Evolutionary conservation across 106 monocot species (phyloP), one percentile per base, ranked within the genome.

Genomic region (Iris macrosiphon): DNA sequence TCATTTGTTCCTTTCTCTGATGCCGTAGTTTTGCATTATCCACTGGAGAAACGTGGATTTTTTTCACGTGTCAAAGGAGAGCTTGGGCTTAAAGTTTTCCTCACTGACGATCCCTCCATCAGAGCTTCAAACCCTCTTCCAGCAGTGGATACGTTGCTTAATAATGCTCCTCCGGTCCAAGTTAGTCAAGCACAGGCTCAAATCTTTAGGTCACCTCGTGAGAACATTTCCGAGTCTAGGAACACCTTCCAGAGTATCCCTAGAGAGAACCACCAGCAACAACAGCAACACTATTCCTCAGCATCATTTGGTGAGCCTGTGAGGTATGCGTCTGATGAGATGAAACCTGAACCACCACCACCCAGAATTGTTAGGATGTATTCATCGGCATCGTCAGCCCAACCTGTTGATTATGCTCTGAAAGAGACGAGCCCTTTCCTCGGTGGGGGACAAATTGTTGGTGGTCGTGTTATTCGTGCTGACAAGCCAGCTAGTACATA

Each of bases 11-110:
- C 87, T 28, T 72, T 43, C 45, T 28, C 74, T 53, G 87, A 87
- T 57, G 65, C 81, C 31, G 78, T 87, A 12, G 73, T 76, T 10
- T 31, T 82, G 66, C 78, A 78, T 49, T 87, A 82, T 45, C 87
- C 87, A 13, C 24, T 87, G 17, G 87, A 82, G 42, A 87, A 87
- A 45, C 82, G 82, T 49, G 73, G 77, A 23, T 66, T 86, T 4
- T 87, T 87, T 47, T 87, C 87, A 2, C 81, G 82, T 40, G 82
- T 87, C 5, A 82, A 71, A 32, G 82, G 87, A 45, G 87, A 82
- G 40, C 60, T 87, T 38, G 85, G 85, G 14, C 76, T 85, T n/a
- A 80, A 80, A 44, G 85, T 85, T 1, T 85, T 77, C 49, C 25
- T 87, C 30, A 87, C 87, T 4, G 74, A 87, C 69, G 87, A 87